Base-by-base conservation (phyloP, 768 basidiomycete species). In the Lanmaoa pseudosensibilis region DNA sequence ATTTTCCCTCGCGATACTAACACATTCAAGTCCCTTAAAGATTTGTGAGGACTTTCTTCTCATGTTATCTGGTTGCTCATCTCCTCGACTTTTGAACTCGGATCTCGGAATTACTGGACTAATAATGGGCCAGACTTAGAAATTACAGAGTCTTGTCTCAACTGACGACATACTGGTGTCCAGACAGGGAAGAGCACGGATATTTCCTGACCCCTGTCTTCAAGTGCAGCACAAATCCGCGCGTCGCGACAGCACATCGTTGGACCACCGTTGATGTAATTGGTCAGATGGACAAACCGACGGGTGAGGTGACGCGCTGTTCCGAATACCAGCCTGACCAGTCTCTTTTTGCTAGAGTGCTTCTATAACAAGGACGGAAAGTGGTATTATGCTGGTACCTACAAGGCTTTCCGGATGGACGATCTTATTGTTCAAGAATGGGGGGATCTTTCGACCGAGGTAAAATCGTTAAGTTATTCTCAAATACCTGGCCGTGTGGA, bases 341-440 rank as follows among this genome's bases (percentile, higher is more conserved):
- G 15, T 34, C 23, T 21, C 8, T 37, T 27, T 37, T 15, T 23
- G 32, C 13, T 55, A 90, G 90, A 92, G 65, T 92, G 88, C 59
- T 92, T 92, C 70, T 92, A 84, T 62, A 87, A 85, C 70, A 90
- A 85, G 68, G 87, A 90, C 53, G 87, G 86, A 9, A 81, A 83
- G 56, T 92, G 88, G 87, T 92, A 91, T 67, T 92, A 92, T 58
- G 89, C 90, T 13, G 90, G 90, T n/a, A 78, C 82, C 4, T 92
- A 92, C 72, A 82, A 79, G 52, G 81, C 80, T 1, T 83, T 92
- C 66, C 73, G 77, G 50, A 77, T 92, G 47, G 84, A 83, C 27
- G 82, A 88, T 54, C 73, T 92, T 15, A 83, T 83, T 0, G 71
- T 77, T 9, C 82, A 82, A 52, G 90, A 92, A 67, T 92, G 87